Base-by-base conservation (phyloP, 192 early-diverging fungal genomes). In the Borealophlyctis nickersoniae region DNA sequence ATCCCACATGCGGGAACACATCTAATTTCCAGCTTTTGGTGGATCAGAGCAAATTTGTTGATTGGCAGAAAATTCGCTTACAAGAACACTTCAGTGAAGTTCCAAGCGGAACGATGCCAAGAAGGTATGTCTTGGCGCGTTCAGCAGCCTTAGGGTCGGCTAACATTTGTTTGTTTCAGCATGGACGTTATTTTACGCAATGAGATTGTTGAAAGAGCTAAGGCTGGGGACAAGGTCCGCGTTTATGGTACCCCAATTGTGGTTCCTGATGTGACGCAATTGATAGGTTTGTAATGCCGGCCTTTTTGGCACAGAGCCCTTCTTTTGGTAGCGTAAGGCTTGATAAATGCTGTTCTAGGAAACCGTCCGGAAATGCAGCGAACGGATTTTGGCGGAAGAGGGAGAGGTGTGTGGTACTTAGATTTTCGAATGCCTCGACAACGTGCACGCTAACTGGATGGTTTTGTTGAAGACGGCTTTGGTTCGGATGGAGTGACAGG, bases 11-110 rank as follows among this genome's bases (percentile, higher is more conserved):
- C 78, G 80, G 85, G 49, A 95, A 95, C 75, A 78, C 90, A 45
- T 77, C 73, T 9, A 68, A 81, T 33, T 99, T 95, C 87, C 82
- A 82, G 50, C 73, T 98, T 24, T 75, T 87, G 52, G 83, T 92
- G 23, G 92, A 91, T 69, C 84, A 87, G 64, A 90, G 88, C 72
- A 86, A 84, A 66, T 99, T 98, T 74, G 85, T 86, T 32, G 96
- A 99, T 78, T 99, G 96, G 96, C 96, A 99, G 81, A 87, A 93
- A 63, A 86, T 98, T 48, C 86, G 96, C 5, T 80, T 99, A 49
- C 96, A 99, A 73, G 96, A 99, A 77, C 93, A 95, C 67, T 78
- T 94, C 14, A 84, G 88, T 36, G 95, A 99, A 73, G 96, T 99
- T 34, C 96, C 96, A 27, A 88, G 94, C 4, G 96, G 96, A 36